These are phyloP conservation scores for Stromatinia cepivora DNA, from an alignment of 2,329 filamentous ascomycete species.

Conservation along the genomic window DNA sequence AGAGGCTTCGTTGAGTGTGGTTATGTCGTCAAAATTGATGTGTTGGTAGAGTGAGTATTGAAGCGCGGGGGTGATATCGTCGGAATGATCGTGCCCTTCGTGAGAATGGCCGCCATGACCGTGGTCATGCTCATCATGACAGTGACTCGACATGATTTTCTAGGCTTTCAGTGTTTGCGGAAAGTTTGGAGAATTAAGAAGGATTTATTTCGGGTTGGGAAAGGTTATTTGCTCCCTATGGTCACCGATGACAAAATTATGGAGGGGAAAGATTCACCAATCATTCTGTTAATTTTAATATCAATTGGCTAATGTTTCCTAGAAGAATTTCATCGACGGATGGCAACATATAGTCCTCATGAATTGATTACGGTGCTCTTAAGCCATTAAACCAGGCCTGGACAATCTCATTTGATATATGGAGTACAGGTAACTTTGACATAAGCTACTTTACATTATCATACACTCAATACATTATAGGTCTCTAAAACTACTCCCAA, in stretches of 20 bases:
- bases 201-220: neutral
- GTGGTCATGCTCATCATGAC: constrained; percentile 48
- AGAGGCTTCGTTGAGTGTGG: constrained; percentile 77
- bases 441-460: constrained; percentile 7
- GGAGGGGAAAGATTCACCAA: constrained; percentile 5
- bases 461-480: neutral
- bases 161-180: neutral
- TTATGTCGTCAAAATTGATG: constrained; percentile 84
- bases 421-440: neutral
- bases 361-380: neutral
- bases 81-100: constrained; percentile 82
- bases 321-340: neutral
- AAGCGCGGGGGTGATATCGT: constrained; percentile 88
- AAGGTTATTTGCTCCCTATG: neutral
- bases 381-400: neutral
- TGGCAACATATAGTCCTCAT: neutral
- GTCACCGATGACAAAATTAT: neutral
- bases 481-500: neutral
- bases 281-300: neutral
- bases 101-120: constrained; percentile 53
- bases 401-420: neutral
- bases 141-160: constrained; percentile 45
- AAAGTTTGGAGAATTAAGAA: neutral
- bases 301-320: neutral
- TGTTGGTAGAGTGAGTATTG: constrained; percentile 90